A percentile compares a stretch with the other conserved stretches of the same genome.
Conservation (phyloP, 192 early-diverging fungal species). For the Chytriomyces sp. region DNA sequence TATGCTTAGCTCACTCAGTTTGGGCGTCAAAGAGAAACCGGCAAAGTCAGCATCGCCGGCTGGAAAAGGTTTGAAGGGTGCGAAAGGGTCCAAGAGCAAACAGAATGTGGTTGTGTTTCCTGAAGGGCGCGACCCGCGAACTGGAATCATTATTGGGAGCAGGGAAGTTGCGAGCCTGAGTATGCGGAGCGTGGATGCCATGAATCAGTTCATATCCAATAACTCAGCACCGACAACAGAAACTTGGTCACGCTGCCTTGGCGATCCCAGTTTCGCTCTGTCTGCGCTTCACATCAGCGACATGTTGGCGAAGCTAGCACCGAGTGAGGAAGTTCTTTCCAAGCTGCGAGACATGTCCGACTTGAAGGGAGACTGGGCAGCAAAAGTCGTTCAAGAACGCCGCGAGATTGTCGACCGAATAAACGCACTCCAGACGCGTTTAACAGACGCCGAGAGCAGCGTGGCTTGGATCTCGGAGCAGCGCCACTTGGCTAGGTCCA, state of each 20-base stretch:
- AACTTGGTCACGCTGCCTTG: background rate
- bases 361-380: slow-evolving; percentile 20
- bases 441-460: background rate
- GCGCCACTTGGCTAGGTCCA: background rate
- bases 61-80: no score
- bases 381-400: slow-evolving; percentile 22
- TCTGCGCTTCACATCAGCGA: slow-evolving; percentile 24
- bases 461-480: slow-evolving; percentile 13
- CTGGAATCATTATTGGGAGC: slow-evolving; percentile 23
- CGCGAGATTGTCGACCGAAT: slow-evolving; percentile 4
- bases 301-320: background rate
- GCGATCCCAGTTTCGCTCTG: background rate
- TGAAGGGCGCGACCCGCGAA: slow-evolving; percentile 17
- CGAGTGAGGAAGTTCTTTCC: background rate
- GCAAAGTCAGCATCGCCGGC: background rate
- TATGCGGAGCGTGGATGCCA: background rate
- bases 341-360: background rate
- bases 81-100: no score
- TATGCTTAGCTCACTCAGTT: background rate
- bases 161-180: background rate
- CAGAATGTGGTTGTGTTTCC: no score
- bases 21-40: background rate
- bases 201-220: no score
- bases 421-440: background rate
- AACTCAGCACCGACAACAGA: background rate